phyloP scores from a whole-genome alignment of 768 basidiomycete genomes.

The Tricholoma sp. region DNA sequence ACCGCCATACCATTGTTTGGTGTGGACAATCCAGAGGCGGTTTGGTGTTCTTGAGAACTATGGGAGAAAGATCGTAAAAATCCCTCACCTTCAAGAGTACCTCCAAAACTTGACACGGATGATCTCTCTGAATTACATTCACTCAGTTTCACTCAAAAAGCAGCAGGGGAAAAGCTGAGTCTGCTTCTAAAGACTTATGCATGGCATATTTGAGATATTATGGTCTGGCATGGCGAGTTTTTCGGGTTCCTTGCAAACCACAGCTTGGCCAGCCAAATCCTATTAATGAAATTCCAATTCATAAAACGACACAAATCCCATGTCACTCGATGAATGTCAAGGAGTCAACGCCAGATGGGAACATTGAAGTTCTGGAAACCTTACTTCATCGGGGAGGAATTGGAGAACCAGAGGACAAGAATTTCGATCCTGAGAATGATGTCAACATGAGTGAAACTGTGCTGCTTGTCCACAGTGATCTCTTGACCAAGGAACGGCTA shows the following conservation, averaged over 20 bases:
- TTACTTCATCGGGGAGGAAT: too few relatives aligned
- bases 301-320: too few relatives aligned
- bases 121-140: conserved; percentile 4
- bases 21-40: conserved; percentile 9
- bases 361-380: too few relatives aligned
- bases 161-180: too few relatives aligned
- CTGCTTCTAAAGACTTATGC: conserved; percentile 5
- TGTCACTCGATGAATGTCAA: too few relatives aligned
- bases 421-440: not conserved
- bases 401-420: too few relatives aligned
- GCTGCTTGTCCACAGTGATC: conserved; percentile 20
- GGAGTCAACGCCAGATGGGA: conserved; percentile 13
- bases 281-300: conserved; percentile 13
- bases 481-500: conserved; percentile 16
- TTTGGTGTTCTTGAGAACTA: conserved; percentile 23
- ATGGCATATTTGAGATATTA: too few relatives aligned
- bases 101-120: not conserved
- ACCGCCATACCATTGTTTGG: conserved; percentile 18
- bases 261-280: conserved; percentile 9
- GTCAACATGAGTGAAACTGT: conserved; percentile 8
- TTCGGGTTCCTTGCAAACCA: conserved; percentile 11
- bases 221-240: conserved; percentile 4
- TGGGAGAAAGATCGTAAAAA: conserved; percentile 25
- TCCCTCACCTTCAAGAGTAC: not conserved
- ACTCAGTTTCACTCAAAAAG: not conserved